These are phyloP conservation scores for Fusarium penzigii DNA, from an alignment of 2,329 filamentous ascomycete genomes.

Conservation along the genomic window DNA sequence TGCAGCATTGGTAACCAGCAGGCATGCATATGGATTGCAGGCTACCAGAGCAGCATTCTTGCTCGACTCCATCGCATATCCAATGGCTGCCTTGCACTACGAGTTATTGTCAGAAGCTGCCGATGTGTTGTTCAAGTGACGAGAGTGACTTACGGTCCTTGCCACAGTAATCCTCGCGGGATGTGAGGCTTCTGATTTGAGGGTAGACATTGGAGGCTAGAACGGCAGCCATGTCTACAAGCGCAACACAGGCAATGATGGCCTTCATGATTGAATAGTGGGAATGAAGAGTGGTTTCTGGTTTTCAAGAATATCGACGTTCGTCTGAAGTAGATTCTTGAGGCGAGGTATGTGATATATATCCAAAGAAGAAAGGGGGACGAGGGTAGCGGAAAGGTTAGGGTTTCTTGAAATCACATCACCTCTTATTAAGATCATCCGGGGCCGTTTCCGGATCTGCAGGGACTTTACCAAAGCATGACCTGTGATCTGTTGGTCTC, in stretches of 20 bases:
- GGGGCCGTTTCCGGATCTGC: too few species aligned
- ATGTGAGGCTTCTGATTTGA: neutral
- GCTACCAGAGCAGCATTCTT: slow-evolving; percentile 17
- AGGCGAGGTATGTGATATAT: too few species aligned
- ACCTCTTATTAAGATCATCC: too few species aligned
- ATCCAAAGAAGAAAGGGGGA: too few species aligned
- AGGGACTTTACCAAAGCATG: too few species aligned
- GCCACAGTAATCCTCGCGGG: slow-evolving; percentile 10
- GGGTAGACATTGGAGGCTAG: slow-evolving; percentile 5
- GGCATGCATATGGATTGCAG: slow-evolving; percentile 20
- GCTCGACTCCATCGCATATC: slow-evolving; percentile 8
- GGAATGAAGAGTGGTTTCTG: too few species aligned
- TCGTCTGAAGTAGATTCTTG: too few species aligned
- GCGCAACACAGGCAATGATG: neutral
- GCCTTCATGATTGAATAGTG: too few species aligned
- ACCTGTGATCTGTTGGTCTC: too few species aligned
- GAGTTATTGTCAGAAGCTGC: neutral
- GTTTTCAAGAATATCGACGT: too few species aligned
- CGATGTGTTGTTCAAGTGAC: neutral
- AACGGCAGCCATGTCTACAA: slow-evolving; percentile 6
- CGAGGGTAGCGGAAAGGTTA: too few species aligned
- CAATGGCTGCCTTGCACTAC: slow-evolving; percentile 10
- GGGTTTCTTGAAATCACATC: too few species aligned
- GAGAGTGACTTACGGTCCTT: slow-evolving; percentile 4
- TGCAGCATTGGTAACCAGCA: slow-evolving; percentile 16